Evolutionary conservation across 805 yeast genomes (phyloP), one percentile per base, ranked within the genome.

Genomic region (Yarrowia porcina): DNA sequence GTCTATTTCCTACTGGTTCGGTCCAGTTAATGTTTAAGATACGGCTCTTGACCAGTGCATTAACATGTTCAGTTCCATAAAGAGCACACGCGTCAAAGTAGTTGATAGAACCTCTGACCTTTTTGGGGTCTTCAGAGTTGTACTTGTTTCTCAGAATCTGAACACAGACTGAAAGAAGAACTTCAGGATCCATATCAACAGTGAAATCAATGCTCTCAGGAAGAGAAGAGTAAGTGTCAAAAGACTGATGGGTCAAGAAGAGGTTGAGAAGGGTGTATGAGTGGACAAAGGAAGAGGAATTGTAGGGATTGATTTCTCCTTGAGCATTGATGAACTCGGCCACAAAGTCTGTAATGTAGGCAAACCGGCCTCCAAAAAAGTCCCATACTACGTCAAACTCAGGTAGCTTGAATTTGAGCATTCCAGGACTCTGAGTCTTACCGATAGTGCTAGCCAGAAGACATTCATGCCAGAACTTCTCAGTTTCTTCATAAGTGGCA

Each of bases 301-400:
- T 54, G 35, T 47, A 30, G 7, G 66, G 66, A n/a, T 63, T 36
- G 25, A 65, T 35, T 13, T 64, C 44, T 10, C 68, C 68, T 18
- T 65, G 52, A 9, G 65, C 45, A 15, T 66, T 66, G 38, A 66
- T 65, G 36, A 66, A 66, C 35, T 66, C 67, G n/a, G 65, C 41
- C 21, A 66, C 54, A 49, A 49, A 66, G 23, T 66, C 66, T 1
- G 66, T 18, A 49, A 66, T 64, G 45, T 66, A 65, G 13, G 65
- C 65, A 12, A 64, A 57, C 15, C 66, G 56, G 13, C 68, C 68
- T 17, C 68, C 68, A 27, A 66, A 66, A 35, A 49, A 39, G 32
- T 66, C 66, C 68, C 68, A 66, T n/a, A 66, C 50, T 2, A 23
- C 62, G 7, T 63, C 66, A 49, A 66, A 66, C 5, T 50, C 38